phyloP scores from a whole-genome alignment of 2,329 filamentous ascomycete species.

The Clonostachys sp. region DNA sequence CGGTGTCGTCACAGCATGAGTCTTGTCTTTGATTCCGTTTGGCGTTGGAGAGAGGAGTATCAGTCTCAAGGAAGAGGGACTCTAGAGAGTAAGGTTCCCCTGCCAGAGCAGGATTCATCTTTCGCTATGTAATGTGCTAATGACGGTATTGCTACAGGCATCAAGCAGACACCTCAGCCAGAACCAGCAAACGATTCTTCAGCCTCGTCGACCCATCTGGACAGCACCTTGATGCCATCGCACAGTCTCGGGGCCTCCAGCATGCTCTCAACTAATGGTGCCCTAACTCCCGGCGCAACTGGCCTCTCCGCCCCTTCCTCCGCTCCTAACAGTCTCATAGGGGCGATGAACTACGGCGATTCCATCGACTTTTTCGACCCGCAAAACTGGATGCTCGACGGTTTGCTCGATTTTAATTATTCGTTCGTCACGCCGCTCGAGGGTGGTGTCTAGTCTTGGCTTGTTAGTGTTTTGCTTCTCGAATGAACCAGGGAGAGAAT shows the following conservation, averaged over 20 bases:
- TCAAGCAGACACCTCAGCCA: slow-evolving; percentile 83
- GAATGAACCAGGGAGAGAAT: background rate
- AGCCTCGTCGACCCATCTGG: slow-evolving; percentile 61
- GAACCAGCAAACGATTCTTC: slow-evolving; percentile 74
- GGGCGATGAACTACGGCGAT: slow-evolving; percentile 54
- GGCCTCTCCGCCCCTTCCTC: slow-evolving; percentile 33
- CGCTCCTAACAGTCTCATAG: slow-evolving; percentile 40
- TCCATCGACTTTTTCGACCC: slow-evolving; percentile 88
- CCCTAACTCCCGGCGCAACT: slow-evolving; percentile 46
- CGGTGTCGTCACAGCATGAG: slow-evolving; percentile 82
- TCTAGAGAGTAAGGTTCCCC: slow-evolving; percentile 58
- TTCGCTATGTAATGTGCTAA: background rate
- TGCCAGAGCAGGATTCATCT: slow-evolving; percentile 3
- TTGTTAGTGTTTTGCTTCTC: background rate
- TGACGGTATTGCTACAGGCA: slow-evolving; percentile 36
- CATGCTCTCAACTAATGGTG: slow-evolving; percentile 43
- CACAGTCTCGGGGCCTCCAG: slow-evolving; percentile 32
- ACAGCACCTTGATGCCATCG: slow-evolving; percentile 50
- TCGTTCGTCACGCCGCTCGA: slow-evolving; percentile 53
- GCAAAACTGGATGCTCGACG: slow-evolving; percentile 89
- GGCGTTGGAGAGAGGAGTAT: slow-evolving; percentile 80
- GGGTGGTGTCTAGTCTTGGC: slow-evolving; percentile 31
- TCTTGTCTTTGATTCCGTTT: slow-evolving; percentile 78
- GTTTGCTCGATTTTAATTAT: slow-evolving; percentile 76
- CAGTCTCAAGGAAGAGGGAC: slow-evolving; percentile 65